These are phyloP conservation scores for Phytopythium oedochilum DNA, from an alignment of 352 stramenopile genomes.

Conservation along the genomic window DNA sequence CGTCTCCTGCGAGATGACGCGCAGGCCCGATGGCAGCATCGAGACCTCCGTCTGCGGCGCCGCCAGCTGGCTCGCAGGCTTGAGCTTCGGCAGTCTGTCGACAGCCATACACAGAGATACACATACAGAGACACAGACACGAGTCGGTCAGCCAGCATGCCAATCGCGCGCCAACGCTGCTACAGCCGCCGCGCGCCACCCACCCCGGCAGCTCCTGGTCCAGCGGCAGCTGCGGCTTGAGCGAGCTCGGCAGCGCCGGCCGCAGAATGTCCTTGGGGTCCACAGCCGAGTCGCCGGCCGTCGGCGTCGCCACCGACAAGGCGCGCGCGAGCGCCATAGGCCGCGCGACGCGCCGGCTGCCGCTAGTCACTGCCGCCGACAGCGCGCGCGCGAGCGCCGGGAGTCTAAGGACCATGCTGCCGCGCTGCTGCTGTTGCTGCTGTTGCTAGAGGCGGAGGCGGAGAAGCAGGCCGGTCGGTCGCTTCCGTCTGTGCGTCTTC, in stretches of 20 bases:
- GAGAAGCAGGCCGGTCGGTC: too few species aligned
- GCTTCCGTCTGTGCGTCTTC: too few species aligned
- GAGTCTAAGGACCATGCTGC: not conserved
- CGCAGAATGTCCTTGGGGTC: constrained; percentile 55
- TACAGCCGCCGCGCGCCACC: not conserved
- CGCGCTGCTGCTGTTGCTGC: too few species aligned
- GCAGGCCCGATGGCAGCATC: constrained; percentile 91
- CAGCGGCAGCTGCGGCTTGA: constrained; percentile 55
- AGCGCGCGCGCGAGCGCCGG: constrained; percentile 3
- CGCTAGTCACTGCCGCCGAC: not conserved
- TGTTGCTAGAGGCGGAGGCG: too few species aligned
- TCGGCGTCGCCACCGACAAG: constrained; percentile 28
- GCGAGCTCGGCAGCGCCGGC: constrained; percentile 24
- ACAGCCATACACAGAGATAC: not conserved
- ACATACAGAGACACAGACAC: too few species aligned
- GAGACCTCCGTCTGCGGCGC: constrained; percentile 91
- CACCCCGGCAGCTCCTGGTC: constrained; percentile 53
- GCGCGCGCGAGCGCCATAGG: constrained; percentile 11
- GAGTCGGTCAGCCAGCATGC: too few species aligned
- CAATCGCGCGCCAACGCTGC: not conserved
- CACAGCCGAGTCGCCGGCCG: constrained; percentile 4
- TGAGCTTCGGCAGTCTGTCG: constrained; percentile 66
- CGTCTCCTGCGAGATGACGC: constrained; percentile 96
- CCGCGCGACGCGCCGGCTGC: not conserved
- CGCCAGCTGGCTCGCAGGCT: constrained; percentile 76